Percentiles rank a stretch among this genome's conserved stretches.
phyloP scores from a whole-genome alignment of 2,329 filamentous ascomycete genomes.

The Venturia carpophila region DNA sequence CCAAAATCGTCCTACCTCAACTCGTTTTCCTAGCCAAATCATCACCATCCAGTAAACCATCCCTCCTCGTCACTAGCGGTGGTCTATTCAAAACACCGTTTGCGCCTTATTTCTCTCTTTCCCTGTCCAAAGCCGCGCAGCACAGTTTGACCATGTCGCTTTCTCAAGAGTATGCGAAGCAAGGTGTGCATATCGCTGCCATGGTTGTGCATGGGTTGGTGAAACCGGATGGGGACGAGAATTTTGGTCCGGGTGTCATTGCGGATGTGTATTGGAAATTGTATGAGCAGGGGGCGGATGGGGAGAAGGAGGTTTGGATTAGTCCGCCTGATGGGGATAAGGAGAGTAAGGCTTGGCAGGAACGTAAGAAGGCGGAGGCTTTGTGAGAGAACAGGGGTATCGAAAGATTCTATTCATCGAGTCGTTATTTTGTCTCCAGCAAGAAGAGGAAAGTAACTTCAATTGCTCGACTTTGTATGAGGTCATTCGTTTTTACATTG shows the following conservation, averaged over 20 bases:
- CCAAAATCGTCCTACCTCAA: slow-evolving; percentile 40
- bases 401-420: neutral
- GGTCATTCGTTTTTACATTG: no score
- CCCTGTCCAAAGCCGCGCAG: slow-evolving; percentile 18
- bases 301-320: slow-evolving; percentile 21
- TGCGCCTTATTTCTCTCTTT: slow-evolving; percentile 38
- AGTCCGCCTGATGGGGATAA: neutral
- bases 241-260: slow-evolving; percentile 21
- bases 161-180: slow-evolving; percentile 2
- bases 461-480: no score
- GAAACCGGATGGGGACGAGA: slow-evolving; percentile 20
- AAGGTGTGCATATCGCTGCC: slow-evolving; percentile 24
- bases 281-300: slow-evolving; percentile 22
- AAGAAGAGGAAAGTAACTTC: no score
- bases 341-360: slow-evolving; percentile 7
- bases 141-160: slow-evolving; percentile 16
- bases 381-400: neutral
- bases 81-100: slow-evolving; percentile 41
- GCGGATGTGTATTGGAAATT: slow-evolving; percentile 22
- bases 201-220: slow-evolving; percentile 23
- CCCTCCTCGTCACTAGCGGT: slow-evolving; percentile 44
- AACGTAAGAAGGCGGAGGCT: neutral
- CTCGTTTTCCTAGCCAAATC: slow-evolving; percentile 22
- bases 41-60: slow-evolving; percentile 32
- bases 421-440: no score